phyloP scores from a whole-genome alignment of 78 protist species.

The Dictyostelium capitatum region DNA sequence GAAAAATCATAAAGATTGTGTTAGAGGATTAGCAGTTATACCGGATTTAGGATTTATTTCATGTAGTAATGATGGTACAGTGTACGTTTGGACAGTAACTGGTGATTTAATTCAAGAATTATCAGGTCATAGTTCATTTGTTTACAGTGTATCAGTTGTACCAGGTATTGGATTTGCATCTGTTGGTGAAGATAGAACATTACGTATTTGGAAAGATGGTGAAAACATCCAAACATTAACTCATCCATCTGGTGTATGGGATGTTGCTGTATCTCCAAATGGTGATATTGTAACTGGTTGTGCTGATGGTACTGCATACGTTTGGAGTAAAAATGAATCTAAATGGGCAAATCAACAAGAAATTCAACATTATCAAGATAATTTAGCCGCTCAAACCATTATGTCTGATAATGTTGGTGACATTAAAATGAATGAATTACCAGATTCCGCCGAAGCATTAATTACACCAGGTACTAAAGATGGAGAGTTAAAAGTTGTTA shows the following conservation, averaged over 20 bases:
- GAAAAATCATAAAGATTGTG: slow-evolving; percentile 87
- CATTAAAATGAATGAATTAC: slow-evolving; percentile 57
- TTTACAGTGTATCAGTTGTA: slow-evolving; percentile 71
- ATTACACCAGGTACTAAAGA: slow-evolving; percentile 76
- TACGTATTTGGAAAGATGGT: slow-evolving; percentile 77
- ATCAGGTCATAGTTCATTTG: slow-evolving; percentile 21
- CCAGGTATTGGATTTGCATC: slow-evolving; percentile 71
- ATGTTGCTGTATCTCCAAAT: slow-evolving; percentile 30
- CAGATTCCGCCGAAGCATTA: slow-evolving; percentile 30
- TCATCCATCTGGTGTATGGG: slow-evolving; percentile 90
- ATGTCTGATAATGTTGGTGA: slow-evolving; percentile 78
- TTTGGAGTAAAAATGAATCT: slow-evolving; percentile 32
- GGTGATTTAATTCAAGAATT: slow-evolving; percentile 68
- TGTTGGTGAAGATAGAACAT: slow-evolving; percentile 83
- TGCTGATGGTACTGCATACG: slow-evolving; percentile 85
- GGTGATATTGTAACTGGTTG: slow-evolving; percentile 87
- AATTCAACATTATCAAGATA: slow-evolving; percentile 13
- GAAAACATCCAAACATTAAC: slow-evolving; percentile 78
- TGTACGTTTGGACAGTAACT: slow-evolving; percentile 77
- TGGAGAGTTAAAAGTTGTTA: slow-evolving; percentile 82
- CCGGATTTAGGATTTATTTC: slow-evolving; percentile 83
- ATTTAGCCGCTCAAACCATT: slow-evolving; percentile 35
- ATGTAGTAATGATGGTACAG: slow-evolving; percentile 66
- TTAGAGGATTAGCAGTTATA: slow-evolving; percentile 86
- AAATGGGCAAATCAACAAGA: slow-evolving; percentile 33